A percentile compares a stretch with the other conserved stretches of the same genome.
These are phyloP conservation scores for Cystobasidiaceae sp. DNA, from an alignment of 1,284 basidiomycete species.

Conservation along the genomic window DNA sequence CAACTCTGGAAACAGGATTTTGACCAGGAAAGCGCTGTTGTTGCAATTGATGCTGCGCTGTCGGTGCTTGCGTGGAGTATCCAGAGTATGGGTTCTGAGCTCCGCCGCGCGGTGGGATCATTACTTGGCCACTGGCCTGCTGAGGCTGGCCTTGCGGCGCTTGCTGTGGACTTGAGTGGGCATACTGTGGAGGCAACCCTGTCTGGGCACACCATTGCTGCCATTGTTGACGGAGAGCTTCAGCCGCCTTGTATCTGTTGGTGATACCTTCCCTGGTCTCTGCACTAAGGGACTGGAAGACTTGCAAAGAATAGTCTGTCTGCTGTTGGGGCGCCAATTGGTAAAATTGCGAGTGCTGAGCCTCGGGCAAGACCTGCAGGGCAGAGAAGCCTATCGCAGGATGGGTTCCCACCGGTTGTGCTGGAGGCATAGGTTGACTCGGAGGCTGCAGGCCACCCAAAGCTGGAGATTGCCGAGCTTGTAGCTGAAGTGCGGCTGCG, in stretches of 20 bases:
- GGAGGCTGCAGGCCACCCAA: not conserved
- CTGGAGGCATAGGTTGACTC: not conserved
- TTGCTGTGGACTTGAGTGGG: not conserved
- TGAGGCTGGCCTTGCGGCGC: not conserved
- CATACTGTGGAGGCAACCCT: not conserved
- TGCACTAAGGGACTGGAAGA: slow-evolving; percentile 4
- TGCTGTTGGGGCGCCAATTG: slow-evolving; percentile 13
- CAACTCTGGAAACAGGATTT: slow-evolving; percentile 28
- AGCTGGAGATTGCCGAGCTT: not conserved
- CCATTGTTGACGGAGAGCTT: slow-evolving; percentile 13
- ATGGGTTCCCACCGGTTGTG: slow-evolving; percentile 9
- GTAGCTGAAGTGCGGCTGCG: not conserved
- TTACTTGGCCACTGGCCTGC: not conserved
- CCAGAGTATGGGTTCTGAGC: slow-evolving; percentile 10
- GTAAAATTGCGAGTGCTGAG: slow-evolving; percentile 19
- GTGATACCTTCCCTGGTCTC: slow-evolving; percentile 5
- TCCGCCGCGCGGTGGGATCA: slow-evolving; percentile 14
- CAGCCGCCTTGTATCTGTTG: not conserved
- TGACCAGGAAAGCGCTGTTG: slow-evolving; percentile 30
- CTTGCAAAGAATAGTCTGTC: slow-evolving; percentile 25
- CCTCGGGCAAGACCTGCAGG: slow-evolving; percentile 15
- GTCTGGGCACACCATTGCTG: not conserved
- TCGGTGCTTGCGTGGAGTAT: slow-evolving; percentile 11
- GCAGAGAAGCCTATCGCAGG: slow-evolving; percentile 19
- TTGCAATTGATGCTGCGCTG: slow-evolving; percentile 10